Evolutionary conservation across 345 rosid genomes (phyloP), one percentile per base, ranked within the genome.

Genomic region (Anacardium occidentale): DNA sequence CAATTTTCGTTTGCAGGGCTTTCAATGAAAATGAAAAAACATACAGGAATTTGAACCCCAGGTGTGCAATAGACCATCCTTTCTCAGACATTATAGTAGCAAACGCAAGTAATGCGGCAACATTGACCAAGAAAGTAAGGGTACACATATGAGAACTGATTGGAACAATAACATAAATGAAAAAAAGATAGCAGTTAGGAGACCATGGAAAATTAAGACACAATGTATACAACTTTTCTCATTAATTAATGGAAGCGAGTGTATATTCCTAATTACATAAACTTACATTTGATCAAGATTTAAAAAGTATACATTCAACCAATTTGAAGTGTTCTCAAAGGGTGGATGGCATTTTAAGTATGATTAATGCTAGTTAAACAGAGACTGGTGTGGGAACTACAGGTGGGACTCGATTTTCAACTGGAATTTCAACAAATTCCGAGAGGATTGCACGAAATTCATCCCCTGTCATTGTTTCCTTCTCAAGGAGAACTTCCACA

Each of bases 381-480:
- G 94, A 45, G 26, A 88, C 82, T 14, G 94, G 85, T 6, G 88
- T 7, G 8, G 94, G 84, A 12, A 84, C 83, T 4, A 86, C 25
- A 25, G 96, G 77, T 76, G 86, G 9, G 42, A 91, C 96, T 50
- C 83, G 77, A 74, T 95, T 95, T 68, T 92, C 98, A 0, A 54
- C 84, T 7, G 99, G 99, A 63, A 95, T 92, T 78, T 95, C 99
- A 0, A 82, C 88, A 75, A 95, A 95, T 74, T 92, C 96, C 0
- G 99, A 88, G 37, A 95, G 94, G 70, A 95, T 92, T 42, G 99
- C 97, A 44, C 98, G 72, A 88, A 95, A 95, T 76, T 95, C 98
- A 7, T 95, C 97, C 0, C 98, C 98, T 0, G 81, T 69, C 79
- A 92, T 90, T 3, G 98, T 92, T 78, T 95, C 99, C 74, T 92